A percentile compares a stretch with the other conserved stretches of the same genome.
Evolutionary conservation across 345 rosid genomes (phyloP).

Genomic region (Camelina neglecta): DNA sequence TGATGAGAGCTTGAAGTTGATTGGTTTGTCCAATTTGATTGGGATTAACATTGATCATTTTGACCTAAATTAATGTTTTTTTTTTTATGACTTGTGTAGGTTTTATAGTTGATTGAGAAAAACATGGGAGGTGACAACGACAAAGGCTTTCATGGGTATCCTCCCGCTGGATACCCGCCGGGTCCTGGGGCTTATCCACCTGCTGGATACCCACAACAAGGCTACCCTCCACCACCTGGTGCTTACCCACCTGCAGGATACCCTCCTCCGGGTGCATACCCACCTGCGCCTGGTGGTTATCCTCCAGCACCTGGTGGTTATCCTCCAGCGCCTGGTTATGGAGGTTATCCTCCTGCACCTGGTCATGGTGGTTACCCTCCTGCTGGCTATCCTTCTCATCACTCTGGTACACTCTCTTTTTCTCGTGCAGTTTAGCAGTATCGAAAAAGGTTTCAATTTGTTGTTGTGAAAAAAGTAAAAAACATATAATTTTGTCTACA

Average conservation of each 20-base stretch:
- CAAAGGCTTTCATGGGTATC: constrained; percentile 45
- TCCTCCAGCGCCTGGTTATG: constrained; percentile 48
- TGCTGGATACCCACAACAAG: constrained; percentile 37
- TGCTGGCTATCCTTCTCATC: constrained; percentile 47
- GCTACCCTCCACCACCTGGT: constrained; percentile 49
- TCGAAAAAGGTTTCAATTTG: not conserved
- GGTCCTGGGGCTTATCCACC: constrained; percentile 34
- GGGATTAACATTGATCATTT: not conserved
- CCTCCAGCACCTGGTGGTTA: constrained; percentile 56
- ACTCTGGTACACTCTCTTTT: constrained; percentile 54
- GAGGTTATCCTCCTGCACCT: constrained; percentile 57
- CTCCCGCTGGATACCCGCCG: constrained; percentile 36
- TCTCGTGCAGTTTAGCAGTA: not conserved
- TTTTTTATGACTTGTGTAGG: not conserved
- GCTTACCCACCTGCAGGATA: constrained; percentile 39
- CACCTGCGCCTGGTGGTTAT: constrained; percentile 53
- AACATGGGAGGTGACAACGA: constrained; percentile 49
- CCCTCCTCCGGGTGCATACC: constrained; percentile 47
- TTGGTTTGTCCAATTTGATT: constrained; percentile 5
- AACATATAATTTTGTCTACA: not conserved
- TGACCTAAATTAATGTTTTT: not conserved
- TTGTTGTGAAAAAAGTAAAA: not conserved
- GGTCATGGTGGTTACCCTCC: constrained; percentile 57
- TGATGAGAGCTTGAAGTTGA: not conserved
- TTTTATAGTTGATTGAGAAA: constrained; percentile 22